Base-by-base conservation (phyloP, 2,329 filamentous ascomycete genomes). In the Didymella pomorum region DNA sequence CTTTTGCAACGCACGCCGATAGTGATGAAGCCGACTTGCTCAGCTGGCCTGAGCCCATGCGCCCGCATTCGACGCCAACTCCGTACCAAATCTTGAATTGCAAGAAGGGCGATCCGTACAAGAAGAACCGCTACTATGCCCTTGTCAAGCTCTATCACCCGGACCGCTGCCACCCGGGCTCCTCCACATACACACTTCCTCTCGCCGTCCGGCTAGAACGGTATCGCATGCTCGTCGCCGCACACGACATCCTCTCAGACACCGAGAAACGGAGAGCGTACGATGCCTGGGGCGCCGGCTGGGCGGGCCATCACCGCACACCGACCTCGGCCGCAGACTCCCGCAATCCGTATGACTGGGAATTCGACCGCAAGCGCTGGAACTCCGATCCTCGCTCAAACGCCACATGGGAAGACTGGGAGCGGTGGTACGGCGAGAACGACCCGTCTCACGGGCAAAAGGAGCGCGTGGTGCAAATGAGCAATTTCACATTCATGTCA, bases 401-500 rank as follows among this genome's bases (percentile, higher is more conserved):
- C 75, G 95, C 92, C 0, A 98, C 95, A 0, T 99, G 95, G 95
- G 95, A 99, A 75, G 95, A 99, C 75, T 97, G 93, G 93, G 92
- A 97, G 79, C 84, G 83, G 43, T 79, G 77, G 76, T 74, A 77
- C 60, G 55, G 65, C 23, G 66, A 67, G 29, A 73, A 72, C 25
- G 64, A 72, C 58, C 60, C 62, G 16, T 58, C 57, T 48, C 69
- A 76, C 70, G 75, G 75, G 63, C 79, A 78, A 52, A 63, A 79
- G 65, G 70, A 70, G 69, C 64, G 74, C 72, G 62, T 84, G 84
- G 67, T 88, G 51, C 90, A 87, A 76, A 87, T 94, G 78, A 91
- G 89, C 58, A 96, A 97, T 71, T 86, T 87, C 41, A 84, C 87
- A 12, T 98, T 98, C 72, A 85, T 89, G 8, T 81, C 86, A 6